Evolutionary conservation across 257 asterid species (phyloP), one percentile per base, ranked within the genome.

Genomic region (Solanum arcanum): DNA sequence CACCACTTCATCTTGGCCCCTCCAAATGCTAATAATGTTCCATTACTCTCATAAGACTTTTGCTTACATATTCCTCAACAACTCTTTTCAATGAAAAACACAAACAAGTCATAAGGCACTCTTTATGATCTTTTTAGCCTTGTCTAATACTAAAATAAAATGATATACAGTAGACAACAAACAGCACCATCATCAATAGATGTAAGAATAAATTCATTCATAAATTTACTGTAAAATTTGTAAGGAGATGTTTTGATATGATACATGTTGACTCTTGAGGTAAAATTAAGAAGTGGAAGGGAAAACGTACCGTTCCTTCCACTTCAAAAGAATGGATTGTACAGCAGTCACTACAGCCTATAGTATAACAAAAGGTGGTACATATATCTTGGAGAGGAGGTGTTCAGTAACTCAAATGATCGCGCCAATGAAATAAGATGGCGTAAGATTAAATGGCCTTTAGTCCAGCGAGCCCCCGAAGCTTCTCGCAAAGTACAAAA

Each of bases 401-500:
- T 25, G 62, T 47, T 4, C 42, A 46, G 41, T 29, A 52, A 29
- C 35, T 76, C 35, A 41, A 72, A 41, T 76, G 59, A 23, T 76
- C 7, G 33, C 11, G 35, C 68, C 23, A 23, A 39, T 18, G 78
- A 77, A 77, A 11, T 42, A 21, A 76, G 23, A 41, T 42, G n/a
- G 60, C 60, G 12, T 42, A 73, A 42, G 37, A 76, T 86, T 89
- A 97, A 90, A 97, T 92, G 31, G 97, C 99, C 92, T 93, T 93
- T 56, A 97, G 84, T 86, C 99, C 99, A 4, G 95, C 94, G 84
- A 94, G 89, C 78, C 92, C 93, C 3, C 98, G 95, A 75, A 97
- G 93, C 92, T 97, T 94, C 94, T 97, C 99, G 15, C 95, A 97
- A 86, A 96, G 88, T 90, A 97, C 91, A 86, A 97, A 96, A 74